Evolutionary conservation across 129 eudicot species (phyloP), one percentile per base, ranked within the genome.

Genomic region (Cynara cardunculus): DNA sequence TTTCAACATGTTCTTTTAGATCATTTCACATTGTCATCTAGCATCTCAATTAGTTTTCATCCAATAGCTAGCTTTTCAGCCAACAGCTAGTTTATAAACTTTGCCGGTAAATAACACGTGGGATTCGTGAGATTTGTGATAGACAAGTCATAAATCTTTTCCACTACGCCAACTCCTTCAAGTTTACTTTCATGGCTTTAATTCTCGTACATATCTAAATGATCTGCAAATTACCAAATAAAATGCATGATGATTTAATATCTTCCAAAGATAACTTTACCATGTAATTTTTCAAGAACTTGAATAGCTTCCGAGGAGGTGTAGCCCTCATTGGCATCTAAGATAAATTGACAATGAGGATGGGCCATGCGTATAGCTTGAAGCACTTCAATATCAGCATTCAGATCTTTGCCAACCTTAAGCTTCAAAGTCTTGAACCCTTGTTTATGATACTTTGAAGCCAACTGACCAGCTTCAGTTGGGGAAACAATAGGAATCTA

Each of bases 321-420:
- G 87, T 94, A 94, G 68, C 98, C 98, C 76, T 94, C 98, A 49
- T 94, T 94, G 49, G 98, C 98, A 86, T 94, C 98, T 74, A 94
- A 90, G 69, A 94, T 90, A 78, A 91, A 94, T 25, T 62, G 78
- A 88, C 96, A 94, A 67, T 87, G 85, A 25, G 98, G 97, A 46
- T 90, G 94, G 73, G 90, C 93, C 27, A 2, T 25, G 62, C 98
- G 89, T 81, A 94, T 91, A 31, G 97, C 96, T 90, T 86, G 84
- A 78, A 94, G 97, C 75, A 91, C 97, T 84, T 91, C 87, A 59
- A 94, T 90, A 78, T 94, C 98, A n/a, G 86, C 86, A 72, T 86
- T 86, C 71, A 94, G 81, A 86, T 90, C 83, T 83, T 88, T 94
- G 30, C 98, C 98, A 27, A 91, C 96, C 86, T 94, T 94, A 66